Evolutionary conservation across 495 filamentous ascomycete genomes (phyloP), one percentile per base, ranked within the genome.

Genomic region (Rostrohypoxylon terebratum): DNA sequence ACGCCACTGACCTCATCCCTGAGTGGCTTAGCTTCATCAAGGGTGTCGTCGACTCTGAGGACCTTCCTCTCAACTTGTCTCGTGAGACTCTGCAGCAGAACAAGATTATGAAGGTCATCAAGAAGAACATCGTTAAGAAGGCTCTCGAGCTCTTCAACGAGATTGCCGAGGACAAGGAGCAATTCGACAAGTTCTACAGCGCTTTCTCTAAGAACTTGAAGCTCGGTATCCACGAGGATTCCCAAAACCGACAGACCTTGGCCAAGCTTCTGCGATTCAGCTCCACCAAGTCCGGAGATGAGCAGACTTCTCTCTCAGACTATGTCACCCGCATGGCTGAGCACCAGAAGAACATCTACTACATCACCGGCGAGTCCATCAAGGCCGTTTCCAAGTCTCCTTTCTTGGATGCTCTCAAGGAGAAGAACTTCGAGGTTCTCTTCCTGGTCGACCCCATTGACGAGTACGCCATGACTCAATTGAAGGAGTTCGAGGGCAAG

Each of bases 101-200:
- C 92, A 98, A 98, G 93, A 99, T 99, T 88, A 97, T 99, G 96
- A 99, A 99, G 90, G 96, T 99, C 79, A 99, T 99, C 90, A 94
- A 93, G 88, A 99, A 99, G 94, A 99, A 99, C 91, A 96, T 99
- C 69, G 94, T 99, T 87, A 99, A 98, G 94, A 99, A 99, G 94
- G 92, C 93, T 61, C 93, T 99, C 58, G 96, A 99, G 88, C 93
- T 99, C 83, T 99, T 99, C 91, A 87, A 87, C 70, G 96, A 99
- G 89, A 98, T 99, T 75, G 89, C 96, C 61, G 96, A 99, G 87
- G 96, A 99, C 86, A 94, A 95, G 85, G 96, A 99, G 89, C 91
- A 97, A 81, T 98, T 99, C 84, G 96, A 99, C 89, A 99, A 99
- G 89, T 99, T 99, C 90, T 99, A 99, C 90, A 86, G 86, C 77